Evolutionary conservation across 2,329 filamentous ascomycete species (phyloP), one percentile per base, ranked within the genome.

Genomic region (Xylariaceae sp.): DNA sequence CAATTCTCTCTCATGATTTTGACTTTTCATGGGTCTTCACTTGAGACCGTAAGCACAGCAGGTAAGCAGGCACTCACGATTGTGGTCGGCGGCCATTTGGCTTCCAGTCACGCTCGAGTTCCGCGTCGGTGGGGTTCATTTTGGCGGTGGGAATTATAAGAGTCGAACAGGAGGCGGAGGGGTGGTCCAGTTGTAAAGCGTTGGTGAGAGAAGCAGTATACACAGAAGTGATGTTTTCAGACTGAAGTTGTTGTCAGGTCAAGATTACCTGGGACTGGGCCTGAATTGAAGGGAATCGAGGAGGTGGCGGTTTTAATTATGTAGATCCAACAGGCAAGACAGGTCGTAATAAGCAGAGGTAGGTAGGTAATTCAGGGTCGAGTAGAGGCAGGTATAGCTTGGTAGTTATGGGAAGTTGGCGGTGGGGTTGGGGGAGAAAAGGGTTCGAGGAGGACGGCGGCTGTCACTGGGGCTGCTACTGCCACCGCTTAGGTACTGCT

Each of bases 71-170:
- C 43, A 80, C 87, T 65, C 74, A 93, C 87, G 88, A 93, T 71
- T 91, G 85, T 52, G 88, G 88, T 51, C 88, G 85, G 59, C 76
- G 76, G 60, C 77, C 79, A 61, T 72, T 90, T 54, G 87, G 85
- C 77, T 89, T 81, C 86, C 85, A 91, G 68, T 87, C 82, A 59
- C 78, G 78, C 61, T 88, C 81, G 60, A 86, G 76, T 61, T 87
- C 83, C 52, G 78, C 76, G 69, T 87, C 83, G 51, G 82, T 74
- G 48, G 60, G 57, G 54, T 56, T 58, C 56, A 62, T 61, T 15
- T 55, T 59, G 54, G 13, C 30, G 30, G 30, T 32, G 30, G 30
- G 28, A 29, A 29, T 29, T 15, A 26, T 26, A 6, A 11, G 22
- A 11, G 22, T 26, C 22, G 22, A 26, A 26, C 6, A 11, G 22